Conservation (phyloP, 1,284 basidiomycete genomes). For the Sanghuangporus baumii region DNA sequence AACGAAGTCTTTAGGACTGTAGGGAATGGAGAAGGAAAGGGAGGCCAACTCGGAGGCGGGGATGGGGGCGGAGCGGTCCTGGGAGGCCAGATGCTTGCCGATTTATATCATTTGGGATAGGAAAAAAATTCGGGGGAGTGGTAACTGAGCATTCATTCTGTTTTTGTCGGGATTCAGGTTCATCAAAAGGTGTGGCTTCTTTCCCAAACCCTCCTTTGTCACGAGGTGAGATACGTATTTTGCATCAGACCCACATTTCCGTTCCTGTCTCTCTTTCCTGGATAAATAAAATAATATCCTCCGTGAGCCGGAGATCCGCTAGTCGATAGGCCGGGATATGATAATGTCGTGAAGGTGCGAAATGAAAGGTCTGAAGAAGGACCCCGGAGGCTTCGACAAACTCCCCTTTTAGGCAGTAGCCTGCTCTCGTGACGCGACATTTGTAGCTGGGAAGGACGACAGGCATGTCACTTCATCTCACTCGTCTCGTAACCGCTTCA, state of each 20-base stretch:
- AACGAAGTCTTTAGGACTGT: not conserved
- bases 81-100: not conserved
- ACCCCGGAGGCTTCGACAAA: not conserved
- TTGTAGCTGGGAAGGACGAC: too few species aligned
- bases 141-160: not conserved
- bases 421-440: not conserved
- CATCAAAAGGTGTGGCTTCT: slow-evolving; percentile 2
- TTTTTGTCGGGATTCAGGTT: not conserved
- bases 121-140: not conserved
- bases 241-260: not conserved
- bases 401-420: not conserved
- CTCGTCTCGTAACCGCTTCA: not conserved
- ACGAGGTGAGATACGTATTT: not conserved
- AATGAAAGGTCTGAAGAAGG: not conserved
- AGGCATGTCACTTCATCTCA: not conserved
- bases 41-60: not conserved
- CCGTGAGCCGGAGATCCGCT: not conserved
- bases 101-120: not conserved
- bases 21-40: not conserved
- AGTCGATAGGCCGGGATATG: not conserved
- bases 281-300: not conserved
- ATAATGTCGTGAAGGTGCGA: not conserved
- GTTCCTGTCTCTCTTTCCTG: not conserved
- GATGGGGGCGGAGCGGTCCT: not conserved
- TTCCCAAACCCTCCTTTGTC: not conserved